These are phyloP conservation scores for Daedaleopsis sinensis DNA, from an alignment of 768 basidiomycete genomes.

Conservation along the genomic window DNA sequence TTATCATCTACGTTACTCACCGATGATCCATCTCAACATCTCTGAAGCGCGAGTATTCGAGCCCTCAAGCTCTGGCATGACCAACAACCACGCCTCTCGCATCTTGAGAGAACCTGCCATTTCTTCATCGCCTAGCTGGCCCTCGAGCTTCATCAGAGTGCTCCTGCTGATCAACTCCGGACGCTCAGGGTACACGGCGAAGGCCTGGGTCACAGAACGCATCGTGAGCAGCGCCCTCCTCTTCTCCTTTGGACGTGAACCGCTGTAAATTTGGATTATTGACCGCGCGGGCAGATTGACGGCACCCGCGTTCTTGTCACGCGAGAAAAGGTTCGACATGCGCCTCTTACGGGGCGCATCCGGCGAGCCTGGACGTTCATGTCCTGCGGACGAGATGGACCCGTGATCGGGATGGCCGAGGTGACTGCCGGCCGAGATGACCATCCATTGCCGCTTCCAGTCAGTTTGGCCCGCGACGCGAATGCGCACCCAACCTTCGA, in stretches of 20 bases:
- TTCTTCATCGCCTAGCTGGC: constrained; percentile 75
- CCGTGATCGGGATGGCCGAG: constrained; percentile 28
- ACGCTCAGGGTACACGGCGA: constrained; percentile 95
- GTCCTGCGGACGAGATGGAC: constrained; percentile 26
- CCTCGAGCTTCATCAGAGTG: constrained; percentile 92
- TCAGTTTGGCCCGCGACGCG: constrained; percentile 97
- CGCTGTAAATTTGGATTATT: constrained; percentile 59
- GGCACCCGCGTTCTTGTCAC: constrained; percentile 40
- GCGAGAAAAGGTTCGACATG: constrained; percentile 70
- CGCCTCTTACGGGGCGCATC: constrained; percentile 46
- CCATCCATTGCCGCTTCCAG: constrained; percentile 92
- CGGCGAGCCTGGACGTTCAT: constrained; percentile 22
- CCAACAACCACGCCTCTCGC: constrained; percentile 81
- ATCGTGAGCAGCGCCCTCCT: constrained; percentile 75
- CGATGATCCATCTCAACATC: constrained; percentile 90
- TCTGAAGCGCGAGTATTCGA: constrained; percentile 68
- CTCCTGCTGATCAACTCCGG: constrained; percentile 88
- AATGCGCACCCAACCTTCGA: constrained; percentile 92
- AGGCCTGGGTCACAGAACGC: constrained; percentile 75
- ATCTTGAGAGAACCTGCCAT: constrained; percentile 66
- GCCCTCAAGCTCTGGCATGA: constrained; percentile 86
- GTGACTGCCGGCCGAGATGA: constrained; percentile 53
- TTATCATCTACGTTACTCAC: constrained; percentile 42
- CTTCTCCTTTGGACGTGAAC: constrained; percentile 72
- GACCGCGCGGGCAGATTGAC: constrained; percentile 35